Evolutionary conservation across 2,329 filamentous ascomycete species (phyloP).

Genomic region (Dendrostoma leiphaemia): DNA sequence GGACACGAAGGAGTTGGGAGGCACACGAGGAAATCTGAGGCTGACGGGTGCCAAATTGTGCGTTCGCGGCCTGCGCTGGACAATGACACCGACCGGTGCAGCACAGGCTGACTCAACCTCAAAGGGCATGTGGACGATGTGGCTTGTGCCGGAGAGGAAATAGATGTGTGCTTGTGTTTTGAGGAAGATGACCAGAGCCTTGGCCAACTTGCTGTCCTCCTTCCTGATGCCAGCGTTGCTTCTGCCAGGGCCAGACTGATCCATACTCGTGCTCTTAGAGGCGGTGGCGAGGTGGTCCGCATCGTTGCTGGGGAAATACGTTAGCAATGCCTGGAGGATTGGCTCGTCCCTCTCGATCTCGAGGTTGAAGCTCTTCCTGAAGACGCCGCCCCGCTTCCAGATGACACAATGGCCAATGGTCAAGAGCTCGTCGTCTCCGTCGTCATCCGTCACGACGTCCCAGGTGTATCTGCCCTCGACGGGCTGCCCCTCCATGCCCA

Average conservation of each 20-base stretch:
- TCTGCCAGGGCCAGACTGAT: neutral
- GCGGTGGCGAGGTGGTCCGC: constrained; percentile 25
- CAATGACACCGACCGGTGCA: constrained; percentile 76
- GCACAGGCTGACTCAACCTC: constrained; percentile 87
- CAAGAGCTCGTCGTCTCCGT: constrained; percentile 75
- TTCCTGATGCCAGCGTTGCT: constrained; percentile 7
- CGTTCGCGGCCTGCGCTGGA: constrained; percentile 72
- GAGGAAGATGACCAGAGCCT: constrained; percentile 85
- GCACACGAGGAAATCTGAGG: constrained; percentile 59
- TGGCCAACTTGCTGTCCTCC: constrained; percentile 38
- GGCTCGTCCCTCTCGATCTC: constrained; percentile 76
- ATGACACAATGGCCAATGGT: constrained; percentile 74
- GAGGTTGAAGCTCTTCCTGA: constrained; percentile 84
- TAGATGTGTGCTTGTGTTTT: constrained; percentile 92
- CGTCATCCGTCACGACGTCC: constrained; percentile 53
- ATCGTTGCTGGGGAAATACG: constrained; percentile 67
- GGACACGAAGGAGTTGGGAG: constrained; percentile 80
- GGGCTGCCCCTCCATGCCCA: constrained; percentile 14
- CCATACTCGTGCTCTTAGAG: constrained; percentile 17
- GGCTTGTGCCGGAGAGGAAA: constrained; percentile 82
- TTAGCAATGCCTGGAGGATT: constrained; percentile 82
- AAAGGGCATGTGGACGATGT: constrained; percentile 91
- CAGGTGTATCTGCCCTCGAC: constrained; percentile 59
- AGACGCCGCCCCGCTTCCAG: constrained; percentile 83
- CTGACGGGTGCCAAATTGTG: constrained; percentile 50